Conservation (phyloP, 139 green algal species). For the Chlamydomonas sphaeroides region DNA sequence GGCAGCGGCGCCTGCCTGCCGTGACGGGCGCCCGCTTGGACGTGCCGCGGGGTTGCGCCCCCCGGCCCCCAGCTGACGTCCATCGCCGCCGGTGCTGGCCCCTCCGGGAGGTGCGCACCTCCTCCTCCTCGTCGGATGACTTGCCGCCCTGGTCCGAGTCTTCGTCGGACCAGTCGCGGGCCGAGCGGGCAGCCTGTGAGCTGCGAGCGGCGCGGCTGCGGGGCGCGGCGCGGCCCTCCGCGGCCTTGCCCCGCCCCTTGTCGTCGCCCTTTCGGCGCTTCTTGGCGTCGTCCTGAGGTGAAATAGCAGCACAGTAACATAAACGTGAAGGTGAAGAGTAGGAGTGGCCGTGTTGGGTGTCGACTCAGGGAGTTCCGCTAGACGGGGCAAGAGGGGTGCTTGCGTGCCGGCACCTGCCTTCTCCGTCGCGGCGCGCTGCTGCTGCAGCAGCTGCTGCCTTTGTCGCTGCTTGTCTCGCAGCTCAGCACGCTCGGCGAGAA, state of each 20-base stretch:
- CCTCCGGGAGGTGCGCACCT: no score
- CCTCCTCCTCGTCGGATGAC: constrained; percentile 14
- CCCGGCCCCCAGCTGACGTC: no score
- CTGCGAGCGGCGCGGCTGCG: neutral
- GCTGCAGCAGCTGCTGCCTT: constrained; percentile 49
- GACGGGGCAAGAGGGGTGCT: no score
- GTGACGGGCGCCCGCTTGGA: no score
- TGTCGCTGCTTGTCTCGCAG: constrained; percentile 58
- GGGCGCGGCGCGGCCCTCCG: neutral
- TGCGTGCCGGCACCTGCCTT: no score
- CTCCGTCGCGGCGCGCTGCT: constrained; percentile 1
- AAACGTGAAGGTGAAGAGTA: no score
- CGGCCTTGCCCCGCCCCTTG: neutral
- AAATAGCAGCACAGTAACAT: no score
- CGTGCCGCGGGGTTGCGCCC: no score
- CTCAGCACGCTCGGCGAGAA: constrained; percentile 65
- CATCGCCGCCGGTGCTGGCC: no score
- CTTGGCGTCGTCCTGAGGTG: neutral
- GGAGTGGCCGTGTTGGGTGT: no score
- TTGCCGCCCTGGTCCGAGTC: constrained; percentile 4
- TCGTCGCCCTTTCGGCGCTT: neutral
- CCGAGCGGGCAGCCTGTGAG: neutral
- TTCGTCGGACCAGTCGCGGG: constrained; percentile 16
- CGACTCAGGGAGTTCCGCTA: no score
- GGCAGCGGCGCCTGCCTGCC: no score